Base-by-base conservation (phyloP, 139 green algal genomes). In the Chlorella sp. region DNA sequence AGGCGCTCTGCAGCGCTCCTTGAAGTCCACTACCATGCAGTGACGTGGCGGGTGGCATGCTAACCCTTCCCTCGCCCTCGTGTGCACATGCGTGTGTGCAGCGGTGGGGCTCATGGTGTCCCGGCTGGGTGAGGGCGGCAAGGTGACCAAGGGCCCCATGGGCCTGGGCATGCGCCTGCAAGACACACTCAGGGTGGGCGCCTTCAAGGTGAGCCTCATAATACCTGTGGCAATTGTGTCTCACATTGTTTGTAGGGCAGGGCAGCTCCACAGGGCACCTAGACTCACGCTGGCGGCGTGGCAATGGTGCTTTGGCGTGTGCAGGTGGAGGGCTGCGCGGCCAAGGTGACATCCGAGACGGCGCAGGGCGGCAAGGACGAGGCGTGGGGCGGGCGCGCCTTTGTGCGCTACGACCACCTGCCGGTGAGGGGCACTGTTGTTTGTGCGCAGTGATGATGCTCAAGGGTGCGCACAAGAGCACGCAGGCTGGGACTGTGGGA, bases 311-410 rank as follows among this genome's bases (percentile, higher is more conserved):
- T n/a, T n/a, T n/a, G n/a, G n/a, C n/a, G n/a, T n/a, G n/a, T n/a
- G n/a, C 62, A 72, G 67, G 49, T 86, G 35, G 80, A 88, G 49
- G 83, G 69, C 2, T 80, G 77, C 34, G 83, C 79, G 27, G 75
- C 77, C 26, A 82, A 84, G 74, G 79, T 88, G 30, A 23, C 36
- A 42, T 35, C 60, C 1, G 79, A 88, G 31, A 76, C 74, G 10
- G 72, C 77, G 50, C 74, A 68, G 14, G 83, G 83, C 3, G 83
- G 77, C 17, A 66, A 72, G 30, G 80, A 86, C 22, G 80, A 88
- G 70, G 83, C 73, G 30, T 88, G 83, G 83, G 83, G 75, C n/a
- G 80, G 73, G 1, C 77, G 83, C 31, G 83, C 80, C 5, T 85
- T 85, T 20, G 73, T 86, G 61, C 49, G 67, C 26, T 82, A 82